A percentile compares a stretch with the other conserved stretches of the same genome.
phyloP scores from a whole-genome alignment of 1,284 basidiomycete genomes.

The Neolentinus lepideus region DNA sequence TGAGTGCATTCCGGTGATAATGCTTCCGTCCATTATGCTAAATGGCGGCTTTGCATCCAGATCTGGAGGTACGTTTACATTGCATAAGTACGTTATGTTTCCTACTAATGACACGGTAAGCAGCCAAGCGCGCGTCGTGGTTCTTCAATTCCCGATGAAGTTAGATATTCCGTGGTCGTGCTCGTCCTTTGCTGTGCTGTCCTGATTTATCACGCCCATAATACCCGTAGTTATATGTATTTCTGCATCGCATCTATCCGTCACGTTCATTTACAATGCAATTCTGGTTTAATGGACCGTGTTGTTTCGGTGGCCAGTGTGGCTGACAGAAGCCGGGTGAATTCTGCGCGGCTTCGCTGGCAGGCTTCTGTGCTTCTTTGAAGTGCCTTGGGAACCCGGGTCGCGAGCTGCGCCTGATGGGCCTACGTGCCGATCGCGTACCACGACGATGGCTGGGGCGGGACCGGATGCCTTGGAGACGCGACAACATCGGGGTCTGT shows the following conservation, averaged over 20 bases:
- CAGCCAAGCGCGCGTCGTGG: conserved; percentile 84
- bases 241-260: conserved; percentile 27
- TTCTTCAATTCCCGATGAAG: conserved; percentile 75
- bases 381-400: neutral
- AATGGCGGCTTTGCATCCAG: conserved; percentile 13
- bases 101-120: conserved; percentile 3
- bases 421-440: neutral
- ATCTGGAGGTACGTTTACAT: conserved; percentile 17
- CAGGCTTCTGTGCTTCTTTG: neutral
- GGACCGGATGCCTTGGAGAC: neutral
- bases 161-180: conserved; percentile 1
- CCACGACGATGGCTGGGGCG: neutral
- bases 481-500: neutral
- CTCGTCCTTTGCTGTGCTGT: conserved; percentile 3
- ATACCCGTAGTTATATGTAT: conserved; percentile 5
- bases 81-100: conserved; percentile 5
- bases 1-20: conserved; percentile 34
- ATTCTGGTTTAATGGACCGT: conserved; percentile 5
- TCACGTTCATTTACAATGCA: conserved; percentile 20
- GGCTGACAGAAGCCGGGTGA: neutral
- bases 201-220: conserved; percentile 7
- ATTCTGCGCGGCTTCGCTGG: neutral
- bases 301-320: neutral
- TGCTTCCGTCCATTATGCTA: conserved; percentile 6
- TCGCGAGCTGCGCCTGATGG: neutral